Evolutionary conservation across 1,284 basidiomycete species (phyloP), one percentile per base, ranked within the genome.

Genomic region (Fistulinella cinereoalba): DNA sequence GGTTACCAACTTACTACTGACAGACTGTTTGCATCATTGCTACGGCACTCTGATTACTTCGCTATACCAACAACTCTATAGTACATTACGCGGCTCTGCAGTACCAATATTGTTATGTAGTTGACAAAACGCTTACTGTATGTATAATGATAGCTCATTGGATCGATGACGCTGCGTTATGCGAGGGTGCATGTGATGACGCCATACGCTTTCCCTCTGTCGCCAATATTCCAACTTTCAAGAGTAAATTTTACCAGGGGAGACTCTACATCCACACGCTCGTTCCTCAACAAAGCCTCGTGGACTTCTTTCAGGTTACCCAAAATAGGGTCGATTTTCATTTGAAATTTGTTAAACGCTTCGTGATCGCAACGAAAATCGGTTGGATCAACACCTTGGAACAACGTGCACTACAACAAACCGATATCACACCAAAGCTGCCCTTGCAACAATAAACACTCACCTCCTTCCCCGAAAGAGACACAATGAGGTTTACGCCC

Each of bases 401-500:
- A 63, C 3, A 78, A 53, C 5, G 65, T 56, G 42, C 71, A 74
- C 77, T 81, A 42, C 31, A 37, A 37, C 4, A 22, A 24, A 3
- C n/a, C 22, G 2, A 2, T 21, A 10, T 34, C n/a, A 25, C n/a
- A 29, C 28, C 10, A 6, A 10, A 19, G 27, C 16, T 3, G 15
- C 9, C 31, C 15, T 36, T 3, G 8, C n/a, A 36, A 33, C 12
- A 19, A 41, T 42, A 18, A 36, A 24, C 11, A 61, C 64, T 22
- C 44, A 75, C 77, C 54, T 73, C 69, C 46, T 74, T 68, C 37
- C 73, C 68, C 4, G 64, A 72, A 11, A 78, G 62, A 3, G 75
- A 72, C 4, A 82, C 65, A 7, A 66, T 56, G 11, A 83, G 53
- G 22, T 65, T 61, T 3, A 59, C 52, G 7, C 70, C 73, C 11